Evolutionary conservation across 1,284 basidiomycete genomes (phyloP), one percentile per base, ranked within the genome.

Genomic region (Apiotrichum gracile): DNA sequence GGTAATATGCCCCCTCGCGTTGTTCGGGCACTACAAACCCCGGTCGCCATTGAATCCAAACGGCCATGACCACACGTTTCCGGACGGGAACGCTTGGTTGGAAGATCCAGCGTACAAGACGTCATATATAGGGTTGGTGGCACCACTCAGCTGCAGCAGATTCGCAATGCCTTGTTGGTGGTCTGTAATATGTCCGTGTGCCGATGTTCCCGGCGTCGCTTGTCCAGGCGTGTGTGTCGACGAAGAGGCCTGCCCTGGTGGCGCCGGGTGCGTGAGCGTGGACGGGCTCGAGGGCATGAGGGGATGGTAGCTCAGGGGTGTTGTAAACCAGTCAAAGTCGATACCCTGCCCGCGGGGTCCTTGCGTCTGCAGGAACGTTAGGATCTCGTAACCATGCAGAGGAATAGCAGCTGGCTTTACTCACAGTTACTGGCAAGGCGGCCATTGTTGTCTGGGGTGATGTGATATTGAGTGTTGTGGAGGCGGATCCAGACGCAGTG

Each of bases 51-150:
- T 43, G 27, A 49, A 31, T 6, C 53, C 43, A 17, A 56, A 56
- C 12, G 50, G 47, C 50, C 50, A 56, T 7, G 50, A 24, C 55
- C 55, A 56, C 4, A 38, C 37, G 33, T 56, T 52, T 2, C 55
- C 55, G 2, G 29, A 29, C 12, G 37, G 47, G 19, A 45, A 45
- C 16, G 38, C 37, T 17, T 37, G 38, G n/a, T 45, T 35, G 2
- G 48, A 35, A 19, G 48, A 43, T 14, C 55, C 50, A 12, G 55
- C 37, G 39, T 52, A 56, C 31, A 56, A 38, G 22, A 52, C 55
- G 17, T 56, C 50, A 27, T 44, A 52, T 25, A 56, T 52, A 13
- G 41, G 25, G 47, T 22, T 48, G 16, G 27, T 45, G 16, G 27
- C 41, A 17, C 35, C 33, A 29, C 41, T 37, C 12, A 49, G 34